Conservation (phyloP, 179 eudicot genomes). For the Spergularia azorica region DNA sequence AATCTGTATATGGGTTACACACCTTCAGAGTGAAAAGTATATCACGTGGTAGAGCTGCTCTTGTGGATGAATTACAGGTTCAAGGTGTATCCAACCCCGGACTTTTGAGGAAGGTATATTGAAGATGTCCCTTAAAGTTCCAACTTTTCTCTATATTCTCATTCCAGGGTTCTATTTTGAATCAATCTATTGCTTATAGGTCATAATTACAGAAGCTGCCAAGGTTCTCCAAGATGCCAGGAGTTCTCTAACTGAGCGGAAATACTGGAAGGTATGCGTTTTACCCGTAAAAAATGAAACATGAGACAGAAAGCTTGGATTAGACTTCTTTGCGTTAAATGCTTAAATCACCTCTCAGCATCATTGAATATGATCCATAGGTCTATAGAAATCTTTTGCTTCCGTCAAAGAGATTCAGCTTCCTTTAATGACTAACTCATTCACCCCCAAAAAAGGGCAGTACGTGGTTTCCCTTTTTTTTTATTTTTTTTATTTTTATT, state of each 20-base stretch:
- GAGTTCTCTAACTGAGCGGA: conserved; percentile 45
- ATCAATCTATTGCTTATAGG: conserved; percentile 34
- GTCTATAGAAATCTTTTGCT: not conserved
- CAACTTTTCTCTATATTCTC: no score
- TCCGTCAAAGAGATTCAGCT: not conserved
- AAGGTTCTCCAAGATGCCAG: conserved; percentile 60
- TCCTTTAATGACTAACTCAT: not conserved
- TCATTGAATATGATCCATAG: not conserved
- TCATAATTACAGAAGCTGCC: conserved; percentile 71
- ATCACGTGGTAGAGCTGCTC: conserved; percentile 74
- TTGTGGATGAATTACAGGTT: conserved; percentile 77
- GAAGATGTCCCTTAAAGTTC: not conserved
- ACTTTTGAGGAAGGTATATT: conserved; percentile 61
- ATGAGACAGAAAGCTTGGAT: not conserved
- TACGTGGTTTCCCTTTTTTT: no score
- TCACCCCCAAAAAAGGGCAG: no score
- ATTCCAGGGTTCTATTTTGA: not conserved
- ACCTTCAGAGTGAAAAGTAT: conserved; percentile 79
- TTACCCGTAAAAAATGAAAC: not conserved
- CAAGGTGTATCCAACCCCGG: conserved; percentile 75
- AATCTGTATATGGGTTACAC: conserved; percentile 65
- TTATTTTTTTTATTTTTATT: no score
- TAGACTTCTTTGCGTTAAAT: not conserved
- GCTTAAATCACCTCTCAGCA: not conserved
- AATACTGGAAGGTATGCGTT: conserved; percentile 57